Conservation (phyloP, 192 early-diverging fungal species). For the Dissophora globulifera region DNA sequence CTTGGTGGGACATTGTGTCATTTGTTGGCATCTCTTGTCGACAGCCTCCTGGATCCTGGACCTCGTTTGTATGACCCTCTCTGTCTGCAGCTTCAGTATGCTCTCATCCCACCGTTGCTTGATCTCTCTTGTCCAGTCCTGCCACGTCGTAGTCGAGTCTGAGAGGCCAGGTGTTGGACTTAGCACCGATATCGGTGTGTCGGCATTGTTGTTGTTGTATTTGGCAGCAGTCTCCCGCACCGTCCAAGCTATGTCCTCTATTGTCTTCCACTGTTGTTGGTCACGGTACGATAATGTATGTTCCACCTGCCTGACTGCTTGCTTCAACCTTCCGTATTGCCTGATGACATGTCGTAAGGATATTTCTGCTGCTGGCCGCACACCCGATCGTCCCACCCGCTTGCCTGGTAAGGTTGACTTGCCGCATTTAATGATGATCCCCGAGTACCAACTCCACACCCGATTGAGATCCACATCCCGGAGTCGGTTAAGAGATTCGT, state of each 20-base stretch:
- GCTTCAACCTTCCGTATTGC: not conserved
- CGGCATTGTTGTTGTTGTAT: no score
- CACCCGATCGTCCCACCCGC: slow-evolving; percentile 1
- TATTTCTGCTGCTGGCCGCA: slow-evolving; percentile 6
- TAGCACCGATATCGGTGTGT: not conserved
- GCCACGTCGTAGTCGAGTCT: not conserved
- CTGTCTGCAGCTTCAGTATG: not conserved
- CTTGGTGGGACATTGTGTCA: not conserved
- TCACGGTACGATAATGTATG: not conserved
- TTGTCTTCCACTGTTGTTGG: no score
- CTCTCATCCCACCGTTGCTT: not conserved
- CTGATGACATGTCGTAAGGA: not conserved
- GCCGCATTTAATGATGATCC: not conserved
- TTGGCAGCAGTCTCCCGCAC: no score
- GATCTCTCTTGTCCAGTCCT: not conserved
- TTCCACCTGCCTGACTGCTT: no score
- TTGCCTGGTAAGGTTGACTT: slow-evolving; percentile 18
- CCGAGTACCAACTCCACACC: slow-evolving; percentile 4
- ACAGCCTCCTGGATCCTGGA: not conserved
- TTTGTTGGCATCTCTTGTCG: slow-evolving; percentile 2
- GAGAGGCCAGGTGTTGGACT: not conserved
- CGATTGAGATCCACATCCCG: no score
- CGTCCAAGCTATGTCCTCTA: no score
- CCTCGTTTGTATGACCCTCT: no score
- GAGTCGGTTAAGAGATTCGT: no score